These are phyloP conservation scores for Elaeis guineensis DNA, from an alignment of 176 grass and related monocot species.

Conservation along the genomic window DNA sequence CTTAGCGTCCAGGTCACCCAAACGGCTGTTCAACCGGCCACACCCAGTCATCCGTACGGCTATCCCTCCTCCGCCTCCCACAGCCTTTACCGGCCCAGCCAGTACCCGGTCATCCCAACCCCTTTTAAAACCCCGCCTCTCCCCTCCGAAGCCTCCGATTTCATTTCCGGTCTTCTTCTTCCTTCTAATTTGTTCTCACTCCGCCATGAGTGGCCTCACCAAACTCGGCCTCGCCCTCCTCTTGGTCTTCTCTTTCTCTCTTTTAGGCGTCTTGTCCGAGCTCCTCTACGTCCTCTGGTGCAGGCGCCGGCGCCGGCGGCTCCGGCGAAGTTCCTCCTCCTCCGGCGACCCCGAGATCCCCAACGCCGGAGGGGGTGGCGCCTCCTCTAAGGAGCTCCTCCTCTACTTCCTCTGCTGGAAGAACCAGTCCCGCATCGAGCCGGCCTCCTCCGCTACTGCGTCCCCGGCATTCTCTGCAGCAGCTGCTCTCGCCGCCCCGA, in stretches of 20 bases:
- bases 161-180: too few relatives aligned
- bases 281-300: constrained; percentile 6
- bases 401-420: constrained; percentile 7
- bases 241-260: neutral
- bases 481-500: neutral
- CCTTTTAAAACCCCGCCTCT: too few relatives aligned
- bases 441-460: neutral
- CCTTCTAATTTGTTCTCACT: too few relatives aligned
- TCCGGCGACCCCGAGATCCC: constrained; percentile 6
- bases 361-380: neutral
- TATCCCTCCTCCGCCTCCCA: too few relatives aligned
- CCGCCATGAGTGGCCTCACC: neutral
- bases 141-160: too few relatives aligned
- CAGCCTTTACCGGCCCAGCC: too few relatives aligned
- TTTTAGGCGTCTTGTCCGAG: constrained; percentile 1
- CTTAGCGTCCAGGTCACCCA: too few relatives aligned
- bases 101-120: too few relatives aligned
- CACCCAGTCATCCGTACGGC: too few relatives aligned
- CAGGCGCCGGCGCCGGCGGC: neutral
- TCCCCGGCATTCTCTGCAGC: neutral
- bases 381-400: neutral
- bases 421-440: constrained; percentile 18
- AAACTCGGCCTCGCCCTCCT: constrained; percentile 8
- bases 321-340: neutral
- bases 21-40: too few relatives aligned